Evolutionary conservation across 257 asterid genomes (phyloP).

Genomic region (Rehmannia glutinosa): DNA sequence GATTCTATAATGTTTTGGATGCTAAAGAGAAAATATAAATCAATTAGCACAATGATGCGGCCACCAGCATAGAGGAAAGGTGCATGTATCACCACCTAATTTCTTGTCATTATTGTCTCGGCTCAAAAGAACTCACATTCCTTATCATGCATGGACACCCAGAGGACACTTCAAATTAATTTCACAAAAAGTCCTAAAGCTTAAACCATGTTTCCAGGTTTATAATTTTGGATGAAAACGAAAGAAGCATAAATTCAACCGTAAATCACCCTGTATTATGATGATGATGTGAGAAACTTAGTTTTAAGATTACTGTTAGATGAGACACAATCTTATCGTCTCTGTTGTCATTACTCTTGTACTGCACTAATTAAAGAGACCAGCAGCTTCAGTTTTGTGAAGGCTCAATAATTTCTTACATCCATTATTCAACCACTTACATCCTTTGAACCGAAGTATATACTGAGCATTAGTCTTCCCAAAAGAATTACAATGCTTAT

Average conservation of each 20-base stretch:
- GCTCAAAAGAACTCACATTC: not conserved
- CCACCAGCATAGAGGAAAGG: not conserved
- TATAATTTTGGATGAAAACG: not conserved
- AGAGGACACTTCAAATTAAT: not conserved
- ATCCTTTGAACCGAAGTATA: not conserved
- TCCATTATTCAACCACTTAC: not conserved
- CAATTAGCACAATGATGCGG: not conserved
- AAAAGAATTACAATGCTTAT: not conserved
- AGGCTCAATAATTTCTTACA: not conserved
- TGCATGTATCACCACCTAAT: not conserved
- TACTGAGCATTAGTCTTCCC: not conserved
- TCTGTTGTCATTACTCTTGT: not conserved
- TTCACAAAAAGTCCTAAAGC: not conserved
- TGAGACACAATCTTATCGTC: not conserved
- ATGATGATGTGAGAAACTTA: not conserved
- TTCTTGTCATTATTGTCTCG: too few relatives aligned
- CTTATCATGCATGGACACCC: not conserved
- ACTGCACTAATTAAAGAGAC: not conserved
- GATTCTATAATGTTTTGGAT: not conserved
- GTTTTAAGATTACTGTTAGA: not conserved
- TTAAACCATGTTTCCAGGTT: not conserved
- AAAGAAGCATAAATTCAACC: not conserved
- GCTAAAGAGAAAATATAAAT: not conserved
- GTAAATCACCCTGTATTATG: not conserved
- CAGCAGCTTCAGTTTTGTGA: not conserved